Evolutionary conservation across 2,329 filamentous ascomycete genomes (phyloP), one percentile per base, ranked within the genome.

Genomic region (Arthrobotrys entomopaga): DNA sequence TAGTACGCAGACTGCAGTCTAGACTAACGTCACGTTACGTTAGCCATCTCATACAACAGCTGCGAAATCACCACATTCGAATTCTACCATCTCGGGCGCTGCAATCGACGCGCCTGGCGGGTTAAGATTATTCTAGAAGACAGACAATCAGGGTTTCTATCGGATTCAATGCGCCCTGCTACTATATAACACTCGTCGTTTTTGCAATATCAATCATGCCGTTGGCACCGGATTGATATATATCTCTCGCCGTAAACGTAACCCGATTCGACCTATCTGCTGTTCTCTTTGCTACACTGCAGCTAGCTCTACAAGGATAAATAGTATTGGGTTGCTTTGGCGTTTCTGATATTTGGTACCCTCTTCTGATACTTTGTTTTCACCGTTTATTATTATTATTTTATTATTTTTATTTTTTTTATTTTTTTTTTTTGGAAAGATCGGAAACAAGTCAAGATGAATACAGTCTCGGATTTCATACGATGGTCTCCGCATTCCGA

Each of bases 401-500:
- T 46, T 46, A 46, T 46, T n/a, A 13, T 13, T 46, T 46, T 46
- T 5, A n/a, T 46, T 13, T 46, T n/a, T n/a, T n/a, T n/a, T 40
- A 40, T 40, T 40, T 40, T 40, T 40, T 15, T 40, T 40, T 40
- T 40, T 15, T 6, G 6, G 3, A n/a, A n/a, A n/a, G n/a, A n/a
- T n/a, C n/a, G n/a, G n/a, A n/a, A n/a, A n/a, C n/a, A 26, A 50
- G 7, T 3, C 42, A 81, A 77, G 59, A 85, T 85, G 84, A 84
- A 85, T 79, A 84, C 84, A 66, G 84, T 84, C 26, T 75, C 71
- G 58, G 71, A 75, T 38, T 75, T 75, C 34, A 83, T 86, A 63
- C 81, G 85, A 78, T 87, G 85, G 84, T 86, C 85, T 69, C 84
- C 84, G 53, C 84, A 85, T 77, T 83, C 84, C 63, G 82, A 81